Base-by-base conservation (phyloP, 257 asterid species). In the Fraxinus pennsylvanica region DNA sequence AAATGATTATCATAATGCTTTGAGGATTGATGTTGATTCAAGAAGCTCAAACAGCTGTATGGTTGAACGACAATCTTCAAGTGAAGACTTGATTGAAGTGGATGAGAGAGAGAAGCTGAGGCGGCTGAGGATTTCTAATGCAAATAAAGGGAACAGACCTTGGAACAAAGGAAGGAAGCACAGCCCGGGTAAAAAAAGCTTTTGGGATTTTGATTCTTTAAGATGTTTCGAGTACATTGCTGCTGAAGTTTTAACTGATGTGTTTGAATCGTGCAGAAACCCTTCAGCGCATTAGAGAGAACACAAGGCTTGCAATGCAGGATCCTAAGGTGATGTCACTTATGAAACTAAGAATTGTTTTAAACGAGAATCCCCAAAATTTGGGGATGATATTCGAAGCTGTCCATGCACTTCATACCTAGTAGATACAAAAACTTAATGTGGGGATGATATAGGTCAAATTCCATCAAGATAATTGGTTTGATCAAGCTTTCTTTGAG, bases 271-370 rank as follows among this genome's bases (percentile, higher is more conserved):
- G 41, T 88, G 88, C 97, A 96, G 99, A 91, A 85, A 96, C 99
- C 59, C 69, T 91, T 59, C 89, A 80, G 89, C 82, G 83, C 90
- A 96, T 96, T 74, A 88, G 81, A 88, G 98, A 93, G 85, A 89
- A 90, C 85, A 93, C 99, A 41, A 87, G 87, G 84, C 88, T 93
- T 82, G 99, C 99, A 52, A 95, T 95, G 99, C 96, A 90, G 91
- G 90, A 93, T 83, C 99, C 99, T 89, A 93, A 95, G 97, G 99
- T 93, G 99, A 95, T 86, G 97, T 91, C 92, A 93, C 89, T 96
- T 91, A 90, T 87, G 92, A 80, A 76, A 82, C 79, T 54, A 50
- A 29, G 67, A 82, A 82, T 79, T 43, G 80, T 83, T 83, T 75
- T 33, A 47, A 25, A 35, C 39, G 22, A 68, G n/a, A 73, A 63